phyloP scores from a whole-genome alignment of 306 rosid species.

The Sicyos baderoa region DNA sequence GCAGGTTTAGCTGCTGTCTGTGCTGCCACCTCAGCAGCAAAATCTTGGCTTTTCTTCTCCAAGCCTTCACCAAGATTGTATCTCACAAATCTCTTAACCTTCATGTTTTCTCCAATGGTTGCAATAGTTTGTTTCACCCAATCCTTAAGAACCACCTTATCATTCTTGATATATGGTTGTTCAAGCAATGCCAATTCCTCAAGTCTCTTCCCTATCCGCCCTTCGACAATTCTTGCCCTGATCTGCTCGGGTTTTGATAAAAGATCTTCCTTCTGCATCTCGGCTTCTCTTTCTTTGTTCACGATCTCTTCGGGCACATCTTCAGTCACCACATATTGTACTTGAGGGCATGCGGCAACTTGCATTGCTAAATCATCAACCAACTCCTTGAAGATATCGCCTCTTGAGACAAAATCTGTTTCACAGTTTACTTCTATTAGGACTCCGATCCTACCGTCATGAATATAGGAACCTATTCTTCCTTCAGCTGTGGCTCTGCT shows the following conservation, averaged over 20 bases:
- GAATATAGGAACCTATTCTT: slow-evolving; percentile 86
- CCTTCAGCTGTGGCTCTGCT: slow-evolving; percentile 93
- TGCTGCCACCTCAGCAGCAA: slow-evolving; percentile 99
- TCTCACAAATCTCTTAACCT: slow-evolving; percentile 85
- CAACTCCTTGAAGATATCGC: slow-evolving; percentile 84
- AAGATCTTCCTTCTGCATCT: slow-evolving; percentile 98
- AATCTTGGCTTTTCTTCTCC: slow-evolving; percentile 92
- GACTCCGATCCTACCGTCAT: slow-evolving; percentile 85
- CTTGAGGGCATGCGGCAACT: slow-evolving; percentile 97
- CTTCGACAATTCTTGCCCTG: slow-evolving; percentile 82
- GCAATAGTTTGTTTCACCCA: slow-evolving; percentile 91
- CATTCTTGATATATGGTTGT: slow-evolving; percentile 89
- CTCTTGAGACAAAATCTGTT: slow-evolving; percentile 96
- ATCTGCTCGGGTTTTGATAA: slow-evolving; percentile 91
- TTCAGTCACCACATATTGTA: slow-evolving; percentile 57
- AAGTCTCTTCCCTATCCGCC: slow-evolving; percentile 85
- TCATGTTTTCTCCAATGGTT: slow-evolving; percentile 87
- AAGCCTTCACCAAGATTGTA: slow-evolving; percentile 97
- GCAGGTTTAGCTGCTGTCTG: slow-evolving; percentile 69
- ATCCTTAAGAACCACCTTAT: slow-evolving; percentile 75
- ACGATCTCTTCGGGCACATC: slow-evolving; percentile 74
- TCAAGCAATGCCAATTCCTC: slow-evolving; percentile 88
- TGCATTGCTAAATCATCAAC: slow-evolving; percentile 98
- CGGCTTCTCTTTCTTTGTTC: slow-evolving; percentile 77
- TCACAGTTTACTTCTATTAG: slow-evolving; percentile 87